phyloP scores from a whole-genome alignment of 805 yeast genomes.

The Helenozyma rhizophorensis region DNA sequence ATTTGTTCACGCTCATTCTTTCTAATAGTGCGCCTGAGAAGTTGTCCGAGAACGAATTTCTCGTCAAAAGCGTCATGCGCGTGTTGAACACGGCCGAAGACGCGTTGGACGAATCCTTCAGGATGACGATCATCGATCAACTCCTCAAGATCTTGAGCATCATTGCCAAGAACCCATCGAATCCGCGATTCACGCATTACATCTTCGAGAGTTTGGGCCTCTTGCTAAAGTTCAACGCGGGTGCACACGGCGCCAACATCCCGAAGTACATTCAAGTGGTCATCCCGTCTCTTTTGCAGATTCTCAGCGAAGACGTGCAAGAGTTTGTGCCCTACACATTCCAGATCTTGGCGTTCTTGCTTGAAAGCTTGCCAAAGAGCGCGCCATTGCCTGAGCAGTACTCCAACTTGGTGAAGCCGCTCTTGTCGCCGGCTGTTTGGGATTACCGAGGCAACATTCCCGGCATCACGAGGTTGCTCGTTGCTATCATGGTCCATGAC shows the following conservation, averaged over 20 bases:
- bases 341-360: constrained; percentile 77
- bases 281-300: constrained; percentile 61
- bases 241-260: constrained; percentile 13
- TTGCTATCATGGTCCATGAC: constrained; percentile 56
- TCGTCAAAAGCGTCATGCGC: constrained; percentile 86
- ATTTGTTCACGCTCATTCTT: constrained; percentile 63
- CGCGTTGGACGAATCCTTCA: constrained; percentile 40
- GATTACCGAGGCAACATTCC: constrained; percentile 91
- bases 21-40: constrained; percentile 66
- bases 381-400: constrained; percentile 59
- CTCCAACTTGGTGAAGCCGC: constrained; percentile 67
- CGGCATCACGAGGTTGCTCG: constrained; percentile 77
- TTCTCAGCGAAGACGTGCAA: constrained; percentile 80
- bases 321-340: constrained; percentile 92
- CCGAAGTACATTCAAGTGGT: constrained; percentile 44
- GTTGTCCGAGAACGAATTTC: constrained; percentile 89
- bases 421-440: constrained; percentile 90
- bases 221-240: constrained; percentile 50
- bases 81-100: constrained; percentile 71
- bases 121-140: constrained; percentile 54
- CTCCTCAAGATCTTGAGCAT: constrained; percentile 63
- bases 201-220: constrained; percentile 85
- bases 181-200: constrained; percentile 89
- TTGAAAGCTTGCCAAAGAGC: constrained; percentile 54
- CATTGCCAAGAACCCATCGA: constrained; percentile 87